phyloP scores from a whole-genome alignment of 2,329 filamentous ascomycete genomes.

The Neoscytalidium dimidiatum region DNA sequence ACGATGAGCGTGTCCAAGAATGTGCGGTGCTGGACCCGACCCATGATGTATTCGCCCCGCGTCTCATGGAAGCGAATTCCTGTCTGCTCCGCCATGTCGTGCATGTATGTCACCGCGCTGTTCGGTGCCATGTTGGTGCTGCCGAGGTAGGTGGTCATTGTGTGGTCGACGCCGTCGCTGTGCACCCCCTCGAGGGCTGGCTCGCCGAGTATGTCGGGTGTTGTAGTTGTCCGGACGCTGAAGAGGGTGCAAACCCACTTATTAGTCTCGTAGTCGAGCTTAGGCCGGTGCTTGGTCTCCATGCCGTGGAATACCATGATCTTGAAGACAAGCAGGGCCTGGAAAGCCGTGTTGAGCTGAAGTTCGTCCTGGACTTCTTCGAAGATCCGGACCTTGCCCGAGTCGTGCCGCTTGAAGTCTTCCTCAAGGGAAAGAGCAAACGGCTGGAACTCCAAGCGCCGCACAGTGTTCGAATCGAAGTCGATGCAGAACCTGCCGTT shows the following conservation, averaged over 20 bases:
- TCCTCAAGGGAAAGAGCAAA: constrained; percentile 31
- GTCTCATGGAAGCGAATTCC: constrained; percentile 27
- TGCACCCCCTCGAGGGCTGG: constrained; percentile 37
- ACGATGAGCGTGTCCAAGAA: constrained; percentile 33
- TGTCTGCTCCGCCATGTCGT: constrained; percentile 30
- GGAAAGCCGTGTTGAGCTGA: constrained; percentile 34
- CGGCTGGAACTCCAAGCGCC: constrained; percentile 34
- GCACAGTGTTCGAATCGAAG: constrained; percentile 20
- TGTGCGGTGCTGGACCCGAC: constrained; percentile 28
- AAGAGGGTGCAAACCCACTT: constrained; percentile 33
- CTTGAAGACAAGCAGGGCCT: constrained; percentile 36
- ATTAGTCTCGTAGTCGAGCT: constrained; percentile 30
- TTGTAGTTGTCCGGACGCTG: constrained; percentile 34
- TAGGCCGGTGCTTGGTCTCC: constrained; percentile 24
- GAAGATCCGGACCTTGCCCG: constrained; percentile 31
- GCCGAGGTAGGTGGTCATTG: constrained; percentile 35
- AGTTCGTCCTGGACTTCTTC: constrained; percentile 31
- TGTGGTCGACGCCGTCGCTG: constrained; percentile 36
- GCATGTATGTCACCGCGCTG: constrained; percentile 35
- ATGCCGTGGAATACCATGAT: constrained; percentile 30
- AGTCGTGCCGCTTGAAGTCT: constrained; percentile 36
- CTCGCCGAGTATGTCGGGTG: constrained; percentile 30
- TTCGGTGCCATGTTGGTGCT: constrained; percentile 31
- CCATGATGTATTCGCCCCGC: constrained; percentile 25
- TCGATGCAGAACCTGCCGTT: neutral